phyloP scores from a whole-genome alignment of 768 basidiomycete genomes.

The Tulasnella calospora region DNA sequence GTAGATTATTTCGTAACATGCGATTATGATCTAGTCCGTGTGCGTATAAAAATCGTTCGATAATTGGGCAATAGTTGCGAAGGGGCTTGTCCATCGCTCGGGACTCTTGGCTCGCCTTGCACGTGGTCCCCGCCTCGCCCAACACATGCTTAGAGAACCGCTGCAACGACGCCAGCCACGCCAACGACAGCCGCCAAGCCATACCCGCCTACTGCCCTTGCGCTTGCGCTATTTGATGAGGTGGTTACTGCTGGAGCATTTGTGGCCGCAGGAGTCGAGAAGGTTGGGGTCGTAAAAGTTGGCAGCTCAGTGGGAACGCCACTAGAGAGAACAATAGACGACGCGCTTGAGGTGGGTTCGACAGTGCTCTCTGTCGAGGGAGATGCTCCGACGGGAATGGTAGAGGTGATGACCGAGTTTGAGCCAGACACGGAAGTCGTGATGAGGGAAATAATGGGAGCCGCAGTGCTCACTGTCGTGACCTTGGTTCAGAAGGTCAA shows the following conservation, averaged over 20 bases:
- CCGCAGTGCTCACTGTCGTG: not conserved
- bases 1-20: too few species aligned
- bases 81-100: too few species aligned
- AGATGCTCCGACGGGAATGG: not conserved
- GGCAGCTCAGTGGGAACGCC: not conserved
- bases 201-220: not conserved
- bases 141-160: not conserved
- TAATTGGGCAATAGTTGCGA: too few species aligned
- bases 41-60: too few species aligned
- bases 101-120: too few species aligned
- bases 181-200: not conserved
- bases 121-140: not conserved
- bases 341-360: not conserved
- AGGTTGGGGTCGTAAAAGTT: not conserved
- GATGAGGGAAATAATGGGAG: not conserved
- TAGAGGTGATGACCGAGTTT: not conserved
- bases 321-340: not conserved
- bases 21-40: too few species aligned
- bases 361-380: not conserved
- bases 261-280: not conserved
- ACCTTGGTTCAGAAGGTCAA: not conserved
- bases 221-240: not conserved
- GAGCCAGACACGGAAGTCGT: not conserved
- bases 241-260: not conserved
- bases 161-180: not conserved